Evolutionary conservation across 2,329 filamentous ascomycete species (phyloP).

Genomic region (Lomentospora prolificans): DNA sequence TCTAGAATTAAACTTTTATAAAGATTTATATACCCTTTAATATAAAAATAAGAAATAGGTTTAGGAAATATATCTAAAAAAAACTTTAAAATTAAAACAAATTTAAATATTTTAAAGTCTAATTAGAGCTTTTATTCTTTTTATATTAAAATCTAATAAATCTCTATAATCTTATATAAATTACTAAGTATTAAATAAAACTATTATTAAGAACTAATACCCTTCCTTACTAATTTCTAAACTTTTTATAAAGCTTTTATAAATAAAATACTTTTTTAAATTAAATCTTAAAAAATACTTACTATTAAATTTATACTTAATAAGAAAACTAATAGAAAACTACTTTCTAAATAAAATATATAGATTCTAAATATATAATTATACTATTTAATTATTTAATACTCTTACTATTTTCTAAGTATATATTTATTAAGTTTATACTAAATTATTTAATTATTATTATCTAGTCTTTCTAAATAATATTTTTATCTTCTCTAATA

Average conservation of each 20-base stretch:
- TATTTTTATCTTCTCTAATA: constrained; percentile 13
- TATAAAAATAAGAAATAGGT: background rate
- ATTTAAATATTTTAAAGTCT: background rate
- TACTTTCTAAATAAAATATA: constrained; percentile 10
- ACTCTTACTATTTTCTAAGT: constrained; percentile 10
- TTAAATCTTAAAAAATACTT: constrained; percentile 10
- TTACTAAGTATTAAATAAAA: background rate
- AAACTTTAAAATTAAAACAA: background rate
- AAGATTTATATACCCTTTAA: background rate
- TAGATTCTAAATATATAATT: constrained; percentile 12
- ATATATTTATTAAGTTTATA: constrained; percentile 12
- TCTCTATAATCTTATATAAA: background rate
- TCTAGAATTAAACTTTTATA: background rate
- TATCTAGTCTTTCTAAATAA: constrained; percentile 12
- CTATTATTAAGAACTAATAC: background rate
- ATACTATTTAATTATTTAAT: constrained; percentile 13
- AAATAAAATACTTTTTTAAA: constrained; percentile 7
- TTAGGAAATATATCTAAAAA: background rate
- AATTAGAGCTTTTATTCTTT: background rate
- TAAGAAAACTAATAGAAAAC: constrained; percentile 10
- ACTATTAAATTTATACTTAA: constrained; percentile 9
- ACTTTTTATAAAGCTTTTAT: constrained; percentile 10
- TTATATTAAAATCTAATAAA: background rate
- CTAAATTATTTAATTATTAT: constrained; percentile 6
- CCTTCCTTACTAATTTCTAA: constrained; percentile 2